Evolutionary conservation across 345 rosid species (phyloP).

Genomic region (Excoecaria cochinchinensis): DNA sequence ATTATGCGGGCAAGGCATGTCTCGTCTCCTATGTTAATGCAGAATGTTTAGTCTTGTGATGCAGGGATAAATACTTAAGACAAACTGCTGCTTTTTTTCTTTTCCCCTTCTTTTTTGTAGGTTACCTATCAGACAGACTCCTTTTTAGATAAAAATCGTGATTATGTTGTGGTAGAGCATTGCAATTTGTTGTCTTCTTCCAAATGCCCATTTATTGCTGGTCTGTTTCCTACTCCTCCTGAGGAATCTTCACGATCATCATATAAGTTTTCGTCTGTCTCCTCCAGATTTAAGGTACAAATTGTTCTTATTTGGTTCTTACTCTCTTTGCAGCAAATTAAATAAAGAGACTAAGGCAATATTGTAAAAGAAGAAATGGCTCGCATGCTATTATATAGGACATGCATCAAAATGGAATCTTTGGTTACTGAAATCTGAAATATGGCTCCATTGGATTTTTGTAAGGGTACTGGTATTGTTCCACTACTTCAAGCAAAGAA

Average conservation of each 20-base stretch:
- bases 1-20: conserved; percentile 99
- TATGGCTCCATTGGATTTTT: neutral
- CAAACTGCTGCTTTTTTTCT: neutral
- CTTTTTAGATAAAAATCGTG: conserved; percentile 94
- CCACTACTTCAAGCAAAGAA: neutral
- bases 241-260: conserved; percentile 90
- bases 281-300: conserved; percentile 86
- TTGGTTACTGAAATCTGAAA: neutral
- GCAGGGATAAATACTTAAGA: conserved; percentile 7
- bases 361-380: neutral
- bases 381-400: neutral
- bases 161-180: conserved; percentile 91
- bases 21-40: conserved; percentile 14
- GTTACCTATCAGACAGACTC: conserved; percentile 88
- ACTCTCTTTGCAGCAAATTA: neutral
- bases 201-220: conserved; percentile 72
- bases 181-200: conserved; percentile 89
- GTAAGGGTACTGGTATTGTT: neutral
- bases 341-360: neutral
- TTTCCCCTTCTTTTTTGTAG: conserved; percentile 40
- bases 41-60: conserved; percentile 7
- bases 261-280: conserved; percentile 93
- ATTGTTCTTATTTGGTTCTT: neutral
- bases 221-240: conserved; percentile 61
- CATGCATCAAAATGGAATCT: neutral